These are phyloP conservation scores for Aspergillus sp. DNA, from an alignment of 2,329 filamentous ascomycete genomes.

Conservation along the genomic window DNA sequence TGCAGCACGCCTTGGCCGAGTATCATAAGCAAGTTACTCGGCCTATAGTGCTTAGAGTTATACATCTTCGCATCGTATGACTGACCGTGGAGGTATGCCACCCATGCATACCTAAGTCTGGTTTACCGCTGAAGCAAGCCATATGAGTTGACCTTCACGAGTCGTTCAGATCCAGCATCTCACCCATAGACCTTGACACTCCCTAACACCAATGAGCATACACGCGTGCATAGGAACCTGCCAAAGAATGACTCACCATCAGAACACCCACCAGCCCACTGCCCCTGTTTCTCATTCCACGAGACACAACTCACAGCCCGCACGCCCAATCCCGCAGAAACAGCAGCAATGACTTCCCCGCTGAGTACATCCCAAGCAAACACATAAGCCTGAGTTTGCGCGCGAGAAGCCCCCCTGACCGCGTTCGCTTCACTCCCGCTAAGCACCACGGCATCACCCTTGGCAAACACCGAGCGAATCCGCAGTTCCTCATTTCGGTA, in stretches of 20 bases:
- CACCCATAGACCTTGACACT: conserved; percentile 2
- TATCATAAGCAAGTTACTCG: no score
- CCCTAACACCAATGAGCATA: not conserved
- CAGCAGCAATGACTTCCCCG: conserved; percentile 57
- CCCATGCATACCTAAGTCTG: not conserved
- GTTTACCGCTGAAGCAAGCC: not conserved
- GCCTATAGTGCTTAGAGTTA: no score
- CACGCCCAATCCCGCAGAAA: conserved; percentile 40
- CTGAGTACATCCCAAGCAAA: conserved; percentile 75
- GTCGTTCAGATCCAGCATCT: not conserved
- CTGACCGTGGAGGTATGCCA: no score
- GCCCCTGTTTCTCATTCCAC: conserved; percentile 35
- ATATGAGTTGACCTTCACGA: no score
- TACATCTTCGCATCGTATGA: no score
- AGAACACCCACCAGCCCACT: conserved; percentile 36
- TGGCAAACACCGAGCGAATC: conserved; percentile 67
- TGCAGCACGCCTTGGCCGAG: no score
- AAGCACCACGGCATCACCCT: conserved; percentile 67
- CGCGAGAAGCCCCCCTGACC: not conserved
- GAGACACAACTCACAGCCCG: conserved; percentile 39
- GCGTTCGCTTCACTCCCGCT: conserved; percentile 63
- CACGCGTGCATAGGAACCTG: not conserved
- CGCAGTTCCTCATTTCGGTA: conserved; percentile 61
- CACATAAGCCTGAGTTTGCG: conserved; percentile 20
- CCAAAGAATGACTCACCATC: conserved; percentile 26